Percentiles rank a stretch among this genome's conserved stretches.
Conservation (phyloP, 2,329 filamentous ascomycete species). For the Ophiostoma australiae region DNA sequence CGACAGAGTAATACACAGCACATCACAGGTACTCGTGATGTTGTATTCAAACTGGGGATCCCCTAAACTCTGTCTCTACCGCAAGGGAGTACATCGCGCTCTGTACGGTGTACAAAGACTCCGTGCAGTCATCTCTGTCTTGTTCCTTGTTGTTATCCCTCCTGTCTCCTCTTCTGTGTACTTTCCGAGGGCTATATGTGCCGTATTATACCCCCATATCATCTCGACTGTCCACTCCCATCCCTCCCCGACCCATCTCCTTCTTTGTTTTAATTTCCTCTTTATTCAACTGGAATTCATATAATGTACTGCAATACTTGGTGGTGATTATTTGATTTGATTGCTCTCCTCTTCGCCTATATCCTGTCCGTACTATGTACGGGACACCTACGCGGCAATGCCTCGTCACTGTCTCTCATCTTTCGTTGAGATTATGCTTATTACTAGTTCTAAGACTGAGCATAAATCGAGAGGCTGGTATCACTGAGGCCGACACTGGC, state of each 20-base stretch:
- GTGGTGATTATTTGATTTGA: no score
- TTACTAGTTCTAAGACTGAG: not conserved
- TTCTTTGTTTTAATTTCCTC: not conserved
- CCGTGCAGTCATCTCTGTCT: not conserved
- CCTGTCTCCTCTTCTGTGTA: not conserved
- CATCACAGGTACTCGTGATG: not conserved
- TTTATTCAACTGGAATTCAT: not conserved
- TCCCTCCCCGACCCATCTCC: not conserved
- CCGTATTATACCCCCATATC: constrained; percentile 8
- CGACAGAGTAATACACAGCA: no score
- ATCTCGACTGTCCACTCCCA: not conserved
- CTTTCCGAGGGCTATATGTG: constrained; percentile 6
- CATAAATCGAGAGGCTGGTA: not conserved
- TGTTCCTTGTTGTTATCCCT: not conserved
- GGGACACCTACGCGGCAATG: not conserved
- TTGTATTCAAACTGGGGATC: constrained; percentile 12
- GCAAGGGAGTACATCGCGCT: not conserved
- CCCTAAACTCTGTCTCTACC: not conserved
- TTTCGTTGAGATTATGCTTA: not conserved
- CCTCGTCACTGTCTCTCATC: not conserved
- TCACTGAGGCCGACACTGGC: not conserved
- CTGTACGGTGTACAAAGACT: not conserved
- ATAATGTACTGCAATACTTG: not conserved
- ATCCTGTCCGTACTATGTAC: not conserved
- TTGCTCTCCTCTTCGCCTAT: not conserved